Evolutionary conservation across 2,329 filamentous ascomycete genomes (phyloP).

Genomic region (Ascosphaera apis): DNA sequence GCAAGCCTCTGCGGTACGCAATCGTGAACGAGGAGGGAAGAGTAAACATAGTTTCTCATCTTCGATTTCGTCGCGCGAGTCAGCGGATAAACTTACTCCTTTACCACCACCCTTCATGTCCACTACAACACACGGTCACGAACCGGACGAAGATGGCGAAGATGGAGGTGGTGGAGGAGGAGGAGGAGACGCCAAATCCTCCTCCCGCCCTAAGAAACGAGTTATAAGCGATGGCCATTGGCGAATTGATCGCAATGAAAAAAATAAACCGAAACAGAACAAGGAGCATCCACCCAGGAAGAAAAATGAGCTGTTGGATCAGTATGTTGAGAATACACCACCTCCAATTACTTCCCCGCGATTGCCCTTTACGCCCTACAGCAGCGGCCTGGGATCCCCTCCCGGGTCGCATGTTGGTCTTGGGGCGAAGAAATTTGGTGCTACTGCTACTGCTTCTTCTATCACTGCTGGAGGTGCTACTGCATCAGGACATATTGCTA

Average conservation of each 20-base stretch:
- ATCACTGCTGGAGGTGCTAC: neutral
- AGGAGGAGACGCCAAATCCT: conserved; percentile 8
- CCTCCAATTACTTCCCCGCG: conserved; percentile 9
- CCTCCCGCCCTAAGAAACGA: conserved; percentile 48
- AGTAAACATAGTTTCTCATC: neutral
- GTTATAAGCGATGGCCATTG: conserved; percentile 88
- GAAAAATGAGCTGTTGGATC: conserved; percentile 18
- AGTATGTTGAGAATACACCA: conserved; percentile 7
- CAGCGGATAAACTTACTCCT: neutral
- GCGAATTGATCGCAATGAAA: conserved; percentile 29
- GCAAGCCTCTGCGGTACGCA: neutral
- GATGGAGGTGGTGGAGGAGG: too few relatives aligned
- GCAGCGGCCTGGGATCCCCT: neutral
- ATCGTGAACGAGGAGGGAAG: too few relatives aligned
- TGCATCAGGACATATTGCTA: neutral
- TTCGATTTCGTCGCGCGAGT: neutral
- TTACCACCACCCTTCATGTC: too few relatives aligned
- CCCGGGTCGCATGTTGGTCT: neutral
- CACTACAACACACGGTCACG: neutral
- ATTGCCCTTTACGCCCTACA: conserved; percentile 1
- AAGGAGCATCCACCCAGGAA: conserved; percentile 19
- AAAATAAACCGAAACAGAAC: conserved; percentile 15
- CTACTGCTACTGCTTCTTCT: neutral
- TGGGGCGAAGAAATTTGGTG: neutral
- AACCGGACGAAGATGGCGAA: neutral